Percentiles rank a stretch among this genome's conserved stretches.
phyloP scores from a whole-genome alignment of 306 rosid genomes.

The Quercus agrifolia region DNA sequence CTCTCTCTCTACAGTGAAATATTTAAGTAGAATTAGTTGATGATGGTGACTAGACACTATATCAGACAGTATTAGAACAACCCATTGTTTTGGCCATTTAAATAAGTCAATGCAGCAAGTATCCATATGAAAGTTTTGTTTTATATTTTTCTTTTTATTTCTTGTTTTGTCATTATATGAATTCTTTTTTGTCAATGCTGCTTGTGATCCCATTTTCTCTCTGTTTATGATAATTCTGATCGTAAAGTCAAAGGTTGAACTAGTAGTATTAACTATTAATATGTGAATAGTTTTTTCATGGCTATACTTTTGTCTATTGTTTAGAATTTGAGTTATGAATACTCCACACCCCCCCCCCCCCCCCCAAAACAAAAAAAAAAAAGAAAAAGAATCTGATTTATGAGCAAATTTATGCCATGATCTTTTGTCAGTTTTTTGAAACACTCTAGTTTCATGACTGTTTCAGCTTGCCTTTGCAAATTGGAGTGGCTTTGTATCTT shows the following conservation, averaged over 20 bases:
- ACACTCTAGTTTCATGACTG: conserved; percentile 16
- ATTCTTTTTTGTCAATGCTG: not conserved
- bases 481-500: conserved; percentile 85
- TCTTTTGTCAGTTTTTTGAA: conserved; percentile 15
- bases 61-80: not conserved
- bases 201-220: not conserved
- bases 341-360: too few species aligned
- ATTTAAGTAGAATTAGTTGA: not conserved
- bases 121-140: not conserved
- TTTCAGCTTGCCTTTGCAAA: conserved; percentile 97
- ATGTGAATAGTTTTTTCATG: not conserved
- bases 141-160: not conserved
- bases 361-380: too few species aligned
- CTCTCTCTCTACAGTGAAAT: not conserved
- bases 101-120: not conserved
- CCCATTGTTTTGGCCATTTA: not conserved
- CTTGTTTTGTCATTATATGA: not conserved
- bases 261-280: not conserved
- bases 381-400: not conserved
- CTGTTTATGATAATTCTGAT: not conserved
- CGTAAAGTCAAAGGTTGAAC: not conserved
- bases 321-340: not conserved
- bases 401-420: conserved; percentile 4
- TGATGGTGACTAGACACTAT: not conserved
- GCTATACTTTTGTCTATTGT: not conserved